A percentile compares a stretch with the other conserved stretches of the same genome.
Evolutionary conservation across 805 yeast species (phyloP).

Genomic region (Komagataella phaffii): DNA sequence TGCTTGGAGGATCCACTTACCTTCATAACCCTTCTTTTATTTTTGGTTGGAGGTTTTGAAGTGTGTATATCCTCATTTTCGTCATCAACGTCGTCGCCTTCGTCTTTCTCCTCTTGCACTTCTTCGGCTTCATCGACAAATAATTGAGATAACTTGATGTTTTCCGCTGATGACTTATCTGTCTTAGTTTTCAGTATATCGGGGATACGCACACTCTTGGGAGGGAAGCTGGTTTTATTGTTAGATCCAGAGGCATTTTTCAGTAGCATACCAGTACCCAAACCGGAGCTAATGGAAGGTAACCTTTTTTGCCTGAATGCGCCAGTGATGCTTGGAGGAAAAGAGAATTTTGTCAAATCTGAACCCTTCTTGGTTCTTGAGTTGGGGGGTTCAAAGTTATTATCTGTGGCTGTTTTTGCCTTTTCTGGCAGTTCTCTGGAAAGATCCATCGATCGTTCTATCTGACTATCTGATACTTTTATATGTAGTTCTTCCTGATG

Average conservation of each 20-base stretch:
- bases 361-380: neutral
- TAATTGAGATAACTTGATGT: neutral
- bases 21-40: neutral
- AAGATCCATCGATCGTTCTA: neutral
- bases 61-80: conserved; percentile 1
- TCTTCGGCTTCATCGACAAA: neutral
- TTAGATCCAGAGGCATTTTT: conserved; percentile 4
- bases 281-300: conserved; percentile 7
- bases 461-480: neutral
- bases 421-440: neutral
- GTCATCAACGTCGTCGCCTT: conserved; percentile 1
- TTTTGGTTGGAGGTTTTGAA: neutral
- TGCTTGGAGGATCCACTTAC: neutral
- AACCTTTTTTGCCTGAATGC: conserved; percentile 4
- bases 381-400: neutral
- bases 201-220: neutral
- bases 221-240: conserved; percentile 1
- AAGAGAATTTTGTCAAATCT: neutral
- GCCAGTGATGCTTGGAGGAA: neutral
- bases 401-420: neutral
- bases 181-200: neutral
- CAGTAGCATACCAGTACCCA: conserved; percentile 3
- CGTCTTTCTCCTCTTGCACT: neutral
- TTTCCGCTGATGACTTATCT: neutral
- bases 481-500: neutral